phyloP scores from a whole-genome alignment of 1,284 basidiomycete genomes.

The Marasmius sp. region DNA sequence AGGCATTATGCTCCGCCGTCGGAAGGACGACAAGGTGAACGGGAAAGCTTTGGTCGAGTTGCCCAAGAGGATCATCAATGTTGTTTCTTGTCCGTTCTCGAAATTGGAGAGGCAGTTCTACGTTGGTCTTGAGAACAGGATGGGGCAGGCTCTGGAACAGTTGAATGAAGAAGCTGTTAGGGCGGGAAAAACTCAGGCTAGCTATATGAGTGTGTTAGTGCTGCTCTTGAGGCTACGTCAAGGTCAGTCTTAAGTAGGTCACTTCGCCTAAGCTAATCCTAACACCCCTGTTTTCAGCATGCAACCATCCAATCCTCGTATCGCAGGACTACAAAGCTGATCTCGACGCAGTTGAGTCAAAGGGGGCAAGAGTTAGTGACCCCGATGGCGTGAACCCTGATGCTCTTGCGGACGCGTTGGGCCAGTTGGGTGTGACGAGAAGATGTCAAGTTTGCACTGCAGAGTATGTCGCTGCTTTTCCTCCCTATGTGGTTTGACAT shows the following conservation, averaged over 20 bases:
- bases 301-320: constrained; percentile 85
- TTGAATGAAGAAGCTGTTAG: constrained; percentile 51
- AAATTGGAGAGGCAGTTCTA: constrained; percentile 84
- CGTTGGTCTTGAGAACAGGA: constrained; percentile 71
- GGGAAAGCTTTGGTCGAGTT: constrained; percentile 86
- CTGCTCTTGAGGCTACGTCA: constrained; percentile 86
- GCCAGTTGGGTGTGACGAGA: constrained; percentile 65
- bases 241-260: constrained; percentile 47
- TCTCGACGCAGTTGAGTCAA: constrained; percentile 71
- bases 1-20: constrained; percentile 90
- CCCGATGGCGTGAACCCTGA: constrained; percentile 62
- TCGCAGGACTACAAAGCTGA: constrained; percentile 74
- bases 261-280: background rate
- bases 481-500: background rate
- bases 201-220: constrained; percentile 83
- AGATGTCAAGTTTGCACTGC: constrained; percentile 78
- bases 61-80: constrained; percentile 72
- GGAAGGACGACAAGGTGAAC: constrained; percentile 80
- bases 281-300: constrained; percentile 50
- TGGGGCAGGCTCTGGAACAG: constrained; percentile 72
- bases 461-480: constrained; percentile 46
- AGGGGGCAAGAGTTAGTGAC: constrained; percentile 46
- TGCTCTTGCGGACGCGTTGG: constrained; percentile 77
- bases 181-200: constrained; percentile 49
- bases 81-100: constrained; percentile 76